Evolutionary conservation across 176 grass and related monocot genomes (phyloP).

Genomic region (Rhynchospora pubera): DNA sequence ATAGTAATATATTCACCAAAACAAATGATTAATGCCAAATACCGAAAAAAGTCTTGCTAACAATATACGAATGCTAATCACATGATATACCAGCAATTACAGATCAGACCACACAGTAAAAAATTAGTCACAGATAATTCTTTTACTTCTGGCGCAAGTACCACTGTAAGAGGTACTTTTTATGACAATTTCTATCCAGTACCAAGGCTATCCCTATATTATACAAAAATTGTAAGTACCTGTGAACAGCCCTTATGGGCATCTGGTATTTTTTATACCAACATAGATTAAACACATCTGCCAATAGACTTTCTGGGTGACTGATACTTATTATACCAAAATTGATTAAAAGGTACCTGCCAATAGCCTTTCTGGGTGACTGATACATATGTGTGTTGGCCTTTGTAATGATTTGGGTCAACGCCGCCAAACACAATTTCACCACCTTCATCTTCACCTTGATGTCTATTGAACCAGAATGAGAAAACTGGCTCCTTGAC

Average conservation of each 20-base stretch:
- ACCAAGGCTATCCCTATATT: no score
- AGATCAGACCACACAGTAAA: neutral
- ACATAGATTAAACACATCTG: no score
- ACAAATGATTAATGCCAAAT: neutral
- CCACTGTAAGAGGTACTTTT: neutral
- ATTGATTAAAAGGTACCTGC: slow-evolving; percentile 44
- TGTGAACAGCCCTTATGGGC: no score
- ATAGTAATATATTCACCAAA: neutral
- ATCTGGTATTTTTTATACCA: no score
- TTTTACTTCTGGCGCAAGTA: neutral
- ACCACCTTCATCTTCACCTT: slow-evolving; percentile 62
- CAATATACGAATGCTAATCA: neutral
- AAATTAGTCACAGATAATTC: neutral
- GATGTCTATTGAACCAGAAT: slow-evolving; percentile 87
- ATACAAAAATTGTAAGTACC: no score
- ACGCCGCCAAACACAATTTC: slow-evolving; percentile 90
- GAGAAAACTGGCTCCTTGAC: slow-evolving; percentile 62
- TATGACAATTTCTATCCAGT: neutral
- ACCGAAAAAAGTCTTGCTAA: neutral
- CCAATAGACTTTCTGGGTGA: no score
- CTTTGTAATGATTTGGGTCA: slow-evolving; percentile 57
- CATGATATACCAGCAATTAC: neutral
- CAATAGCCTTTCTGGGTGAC: slow-evolving; percentile 82
- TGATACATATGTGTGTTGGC: slow-evolving; percentile 64
- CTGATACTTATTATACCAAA: neutral